Conservation (phyloP, 345 rosid genomes). For the Fremontodendron californicum region DNA sequence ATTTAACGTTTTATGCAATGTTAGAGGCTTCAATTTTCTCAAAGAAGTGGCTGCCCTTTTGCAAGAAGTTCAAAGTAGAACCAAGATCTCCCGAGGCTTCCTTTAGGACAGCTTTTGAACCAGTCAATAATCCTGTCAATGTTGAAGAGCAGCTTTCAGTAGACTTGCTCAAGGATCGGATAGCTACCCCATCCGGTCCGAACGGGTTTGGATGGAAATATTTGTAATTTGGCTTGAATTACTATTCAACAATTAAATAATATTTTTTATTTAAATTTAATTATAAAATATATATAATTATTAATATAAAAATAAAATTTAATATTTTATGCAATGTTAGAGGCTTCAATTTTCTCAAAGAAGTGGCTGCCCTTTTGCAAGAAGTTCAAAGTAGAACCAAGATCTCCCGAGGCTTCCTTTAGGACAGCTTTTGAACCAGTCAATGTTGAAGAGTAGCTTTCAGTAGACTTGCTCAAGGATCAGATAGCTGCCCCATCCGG, state of each 20-base stretch:
- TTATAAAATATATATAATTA: too few relatives aligned
- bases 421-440: background rate
- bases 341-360: conserved; percentile 45
- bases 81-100: conserved; percentile 43
- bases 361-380: conserved; percentile 50
- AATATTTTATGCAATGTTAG: conserved; percentile 49
- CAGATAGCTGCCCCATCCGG: too few relatives aligned
- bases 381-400: conserved; percentile 31
- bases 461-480: too few relatives aligned
- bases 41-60: conserved; percentile 44
- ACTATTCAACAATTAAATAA: too few relatives aligned
- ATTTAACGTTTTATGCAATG: conserved; percentile 44
- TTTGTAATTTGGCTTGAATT: too few relatives aligned
- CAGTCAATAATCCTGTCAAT: background rate
- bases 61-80: conserved; percentile 35
- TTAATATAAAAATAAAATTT: too few relatives aligned
- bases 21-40: conserved; percentile 48
- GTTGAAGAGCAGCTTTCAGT: conserved; percentile 20
- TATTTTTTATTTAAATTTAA: too few relatives aligned
- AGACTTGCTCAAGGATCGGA: too few relatives aligned
- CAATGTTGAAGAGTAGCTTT: conserved; percentile 11
- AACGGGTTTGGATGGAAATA: too few relatives aligned
- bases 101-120: conserved; percentile 15
- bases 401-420: conserved; percentile 44
- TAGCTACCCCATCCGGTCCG: too few relatives aligned